Evolutionary conservation across 331 rosid genomes (phyloP), one percentile per base, ranked within the genome.

Genomic region (Quercus tomentella): DNA sequence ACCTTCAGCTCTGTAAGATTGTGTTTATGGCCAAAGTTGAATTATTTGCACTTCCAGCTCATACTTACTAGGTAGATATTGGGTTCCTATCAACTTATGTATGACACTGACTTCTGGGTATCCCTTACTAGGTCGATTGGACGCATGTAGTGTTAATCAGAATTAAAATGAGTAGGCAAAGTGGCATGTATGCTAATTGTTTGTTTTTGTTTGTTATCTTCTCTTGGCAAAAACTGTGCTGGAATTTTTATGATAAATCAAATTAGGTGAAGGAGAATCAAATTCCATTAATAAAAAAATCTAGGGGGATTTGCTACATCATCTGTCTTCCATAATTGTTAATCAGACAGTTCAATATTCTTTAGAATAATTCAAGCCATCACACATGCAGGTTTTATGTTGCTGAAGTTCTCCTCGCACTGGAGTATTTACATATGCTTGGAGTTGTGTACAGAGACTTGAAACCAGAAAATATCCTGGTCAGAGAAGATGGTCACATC

Each of bases 401-500:
- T 63, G 93, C 99, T 58, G 99, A 96, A 80, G 93, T 93, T 74
- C 98, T 96, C 62, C 97, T 96, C 33, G 98, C 97, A 45, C 77
- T 96, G 79, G 99, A 96, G 89, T 96, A 96, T 82, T 85, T 96
- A 73, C 99, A 96, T 85, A 93, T 96, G 99, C 91, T 89, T 51
- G 99, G 98, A 37, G 99, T 96, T 70, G 92, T 96, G 49, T 96
- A 96, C 84, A 97, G 98, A 78, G 98, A 96, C 76, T 84, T 96
- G 78, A 96, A 93, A 89, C 99, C 99, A 10, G 98, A 93, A 86
- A 96, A 93, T 75, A 91, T 96, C 72, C 80, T 96, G 43, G 98
- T 96, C 10, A 91, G 98, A 84, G 99, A 96, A 86, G 99, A 96
- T 82, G 99, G 99, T 20, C 98, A 96, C 80, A 90, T 96, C 56